Evolutionary conservation across 2,329 filamentous ascomycete species (phyloP), one percentile per base, ranked within the genome.

Genomic region (Exserohilum turcica): DNA sequence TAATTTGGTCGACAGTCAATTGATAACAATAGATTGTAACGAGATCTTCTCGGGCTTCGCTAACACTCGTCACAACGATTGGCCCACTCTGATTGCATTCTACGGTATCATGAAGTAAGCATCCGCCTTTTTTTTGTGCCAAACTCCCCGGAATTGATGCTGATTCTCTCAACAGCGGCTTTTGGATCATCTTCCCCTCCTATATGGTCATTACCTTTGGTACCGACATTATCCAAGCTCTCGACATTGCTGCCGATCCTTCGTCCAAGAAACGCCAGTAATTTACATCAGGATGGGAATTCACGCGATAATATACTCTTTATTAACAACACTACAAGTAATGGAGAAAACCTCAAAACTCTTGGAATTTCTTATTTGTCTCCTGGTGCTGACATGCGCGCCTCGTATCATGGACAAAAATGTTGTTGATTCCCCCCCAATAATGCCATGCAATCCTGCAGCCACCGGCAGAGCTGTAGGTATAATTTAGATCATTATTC

Each of bases 91-190:
- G 36, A 60, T 87, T 9, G 75, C 83, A 28, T 72, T 86, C 19
- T 90, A 86, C 79, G 82, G 86, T 27, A 74, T 90, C 56, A 86
- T 87, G 28, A 90, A 89, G 85, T 87, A 74, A 77, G 83, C 76
- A 15, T 33, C 32, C n/a, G n/a, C n/a, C n/a, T n/a, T 21, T 13
- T 16, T 18, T 51, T 4, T 16, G 18, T 24, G 2, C 13, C 12
- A 9, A 19, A 29, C 36, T 1, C 9, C 31, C 18, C 40, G 10
- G 38, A 38, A 33, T 6, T 18, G 2, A 28, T 42, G 18, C 53
- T 65, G 21, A 67, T 38, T 3, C 1, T 10, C 9, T 9, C 13
- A 31, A 16, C n/a, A 87, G 85, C 70, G 84, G 83, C 31, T 74
- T 83, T 6, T 90, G 87, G 87, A 74, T 90, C 53, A 63, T 87